Evolutionary conservation across 148 eudicot genomes (phyloP).

Genomic region (Rhododendron griersonianum): DNA sequence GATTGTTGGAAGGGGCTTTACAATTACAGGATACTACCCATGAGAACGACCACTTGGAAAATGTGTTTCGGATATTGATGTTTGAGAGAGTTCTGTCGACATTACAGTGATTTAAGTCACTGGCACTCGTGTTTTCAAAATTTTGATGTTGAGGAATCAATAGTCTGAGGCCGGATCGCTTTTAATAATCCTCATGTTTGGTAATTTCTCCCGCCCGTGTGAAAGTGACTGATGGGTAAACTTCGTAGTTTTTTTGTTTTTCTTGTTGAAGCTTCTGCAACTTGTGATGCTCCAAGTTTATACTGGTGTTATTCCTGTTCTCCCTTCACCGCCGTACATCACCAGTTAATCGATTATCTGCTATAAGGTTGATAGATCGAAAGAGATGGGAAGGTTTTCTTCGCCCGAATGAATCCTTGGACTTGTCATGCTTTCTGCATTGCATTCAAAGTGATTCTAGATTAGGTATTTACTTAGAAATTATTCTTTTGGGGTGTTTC

Average conservation of each 20-base stretch:
- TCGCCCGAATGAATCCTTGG: background rate
- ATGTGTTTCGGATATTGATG: conserved; percentile 3
- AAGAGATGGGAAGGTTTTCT: background rate
- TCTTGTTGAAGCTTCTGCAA: conserved; percentile 10
- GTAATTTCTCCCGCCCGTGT: background rate
- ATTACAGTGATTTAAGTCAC: conserved; percentile 3
- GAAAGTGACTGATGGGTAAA: conserved; percentile 2
- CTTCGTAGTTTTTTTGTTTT: background rate
- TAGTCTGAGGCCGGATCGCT: background rate
- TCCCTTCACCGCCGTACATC: background rate
- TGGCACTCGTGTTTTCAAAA: background rate
- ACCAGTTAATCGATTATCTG: background rate
- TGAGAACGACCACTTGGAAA: conserved; percentile 7
- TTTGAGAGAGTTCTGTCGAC: conserved; percentile 2
- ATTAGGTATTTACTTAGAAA: no score
- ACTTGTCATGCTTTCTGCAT: background rate
- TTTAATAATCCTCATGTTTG: conserved; percentile 6
- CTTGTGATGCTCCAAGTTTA: background rate
- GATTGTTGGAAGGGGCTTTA: conserved; percentile 55
- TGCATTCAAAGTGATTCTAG: background rate
- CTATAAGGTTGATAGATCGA: background rate
- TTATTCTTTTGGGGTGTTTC: no score
- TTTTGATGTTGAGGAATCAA: conserved; percentile 8
- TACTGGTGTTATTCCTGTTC: background rate
- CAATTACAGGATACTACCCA: conserved; percentile 45